These are phyloP conservation scores for Talaromyces pinophilus DNA, from an alignment of 2,329 filamentous ascomycete genomes.

Conservation along the genomic window DNA sequence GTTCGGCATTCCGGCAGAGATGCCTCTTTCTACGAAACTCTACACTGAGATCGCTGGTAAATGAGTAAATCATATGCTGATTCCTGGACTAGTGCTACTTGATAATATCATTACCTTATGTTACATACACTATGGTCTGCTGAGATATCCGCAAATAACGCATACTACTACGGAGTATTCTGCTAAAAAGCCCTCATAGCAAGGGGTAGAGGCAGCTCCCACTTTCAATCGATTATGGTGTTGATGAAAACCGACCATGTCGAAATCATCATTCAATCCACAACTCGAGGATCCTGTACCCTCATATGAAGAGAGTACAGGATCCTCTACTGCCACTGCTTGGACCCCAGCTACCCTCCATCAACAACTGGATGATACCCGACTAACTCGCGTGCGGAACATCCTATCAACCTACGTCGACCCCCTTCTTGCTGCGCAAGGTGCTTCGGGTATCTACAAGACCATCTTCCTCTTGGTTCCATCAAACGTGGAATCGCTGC, in stretches of 20 bases:
- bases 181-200: neutral
- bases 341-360: conserved; percentile 22
- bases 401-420: conserved; percentile 45
- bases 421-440: conserved; percentile 44
- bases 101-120: neutral
- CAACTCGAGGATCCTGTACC: conserved; percentile 35
- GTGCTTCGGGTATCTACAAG: conserved; percentile 45
- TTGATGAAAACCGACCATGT: conserved; percentile 16
- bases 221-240: neutral
- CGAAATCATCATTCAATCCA: conserved; percentile 17
- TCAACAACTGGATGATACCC: conserved; percentile 40
- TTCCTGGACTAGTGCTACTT: neutral
- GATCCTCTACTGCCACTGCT: conserved; percentile 12
- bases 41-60: neutral
- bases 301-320: conserved; percentile 38
- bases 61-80: neutral
- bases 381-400: conserved; percentile 43
- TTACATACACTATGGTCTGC: neutral
- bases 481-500: conserved; percentile 41
- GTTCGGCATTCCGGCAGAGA: conserved; percentile 2
- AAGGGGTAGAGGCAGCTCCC: neutral
- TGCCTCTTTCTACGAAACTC: neutral
- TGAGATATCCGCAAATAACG: neutral
- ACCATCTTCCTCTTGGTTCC: conserved; percentile 50
- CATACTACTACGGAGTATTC: neutral